These are phyloP conservation scores for apple (Malus domestica) DNA, from an alignment of 306 rosid species.

Conservation along the genomic window DNA sequence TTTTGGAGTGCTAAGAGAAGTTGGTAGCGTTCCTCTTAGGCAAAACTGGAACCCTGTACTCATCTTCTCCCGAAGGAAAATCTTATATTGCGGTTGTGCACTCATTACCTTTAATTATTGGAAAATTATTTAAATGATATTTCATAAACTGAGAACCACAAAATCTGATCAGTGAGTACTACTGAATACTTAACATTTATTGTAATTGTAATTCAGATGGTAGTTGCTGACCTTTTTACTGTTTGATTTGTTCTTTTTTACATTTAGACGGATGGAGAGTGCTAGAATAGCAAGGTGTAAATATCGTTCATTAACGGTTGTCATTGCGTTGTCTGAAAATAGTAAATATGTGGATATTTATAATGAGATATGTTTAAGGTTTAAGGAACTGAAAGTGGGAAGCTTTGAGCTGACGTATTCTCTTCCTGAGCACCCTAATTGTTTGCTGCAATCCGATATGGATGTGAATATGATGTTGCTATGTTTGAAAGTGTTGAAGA, in stretches of 20 bases:
- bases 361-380: not conserved
- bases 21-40: no score
- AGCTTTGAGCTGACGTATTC: not conserved
- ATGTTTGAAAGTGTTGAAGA: not conserved
- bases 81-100: no score
- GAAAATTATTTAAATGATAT: no score
- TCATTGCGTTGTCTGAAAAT: not conserved
- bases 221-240: not conserved
- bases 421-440: not conserved
- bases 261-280: not conserved
- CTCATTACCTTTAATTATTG: no score
- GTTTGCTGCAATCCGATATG: not conserved
- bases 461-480: not conserved
- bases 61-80: no score
- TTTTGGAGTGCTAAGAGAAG: no score
- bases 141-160: no score
- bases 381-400: not conserved
- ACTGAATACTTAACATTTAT: no score
- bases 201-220: not conserved
- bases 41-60: no score
- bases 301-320: not conserved
- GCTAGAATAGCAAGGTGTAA: not conserved
- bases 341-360: not conserved
- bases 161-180: no score
- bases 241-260: not conserved